Percentiles rank a stretch among this genome's conserved stretches.
phyloP scores from a whole-genome alignment of 1,139 yeast species.

The Protomyces pachydermus region DNA sequence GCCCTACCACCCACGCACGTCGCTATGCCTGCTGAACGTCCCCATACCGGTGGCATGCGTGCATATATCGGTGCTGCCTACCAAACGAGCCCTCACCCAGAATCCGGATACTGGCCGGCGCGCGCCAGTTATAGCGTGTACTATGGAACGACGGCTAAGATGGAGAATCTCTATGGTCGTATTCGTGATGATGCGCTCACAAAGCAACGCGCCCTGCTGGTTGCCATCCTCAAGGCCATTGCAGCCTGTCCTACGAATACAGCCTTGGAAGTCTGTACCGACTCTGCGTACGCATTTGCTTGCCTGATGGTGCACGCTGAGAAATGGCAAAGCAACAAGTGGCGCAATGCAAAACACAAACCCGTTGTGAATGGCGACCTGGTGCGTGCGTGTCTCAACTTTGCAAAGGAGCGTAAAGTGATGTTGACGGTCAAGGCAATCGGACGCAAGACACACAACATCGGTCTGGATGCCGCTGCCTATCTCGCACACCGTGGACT shows the following conservation, averaged over 20 bases:
- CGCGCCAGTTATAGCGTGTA: not conserved
- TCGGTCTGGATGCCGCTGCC: not conserved
- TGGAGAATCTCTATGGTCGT: not conserved
- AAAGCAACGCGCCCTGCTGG: not conserved
- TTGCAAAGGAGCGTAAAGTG: not conserved
- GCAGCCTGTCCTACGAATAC: not conserved
- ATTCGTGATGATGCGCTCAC: not conserved
- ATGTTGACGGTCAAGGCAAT: not conserved
- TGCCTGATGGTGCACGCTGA: not conserved
- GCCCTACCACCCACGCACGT: too few species aligned
- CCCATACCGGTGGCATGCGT: not conserved
- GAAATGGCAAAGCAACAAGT: not conserved
- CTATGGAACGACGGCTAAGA: not conserved
- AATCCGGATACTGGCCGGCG: not conserved
- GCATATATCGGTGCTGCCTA: not conserved
- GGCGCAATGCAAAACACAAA: not conserved
- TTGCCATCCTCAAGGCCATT: not conserved
- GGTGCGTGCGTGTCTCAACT: not conserved
- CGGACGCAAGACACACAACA: not conserved
- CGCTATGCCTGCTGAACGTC: not conserved
- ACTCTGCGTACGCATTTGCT: not conserved
- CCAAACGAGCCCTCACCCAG: not conserved
- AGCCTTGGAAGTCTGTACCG: not conserved
- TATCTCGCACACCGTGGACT: not conserved
- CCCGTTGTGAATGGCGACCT: not conserved